Percentiles rank a stretch among this genome's conserved stretches.
phyloP scores from a whole-genome alignment of 805 yeast genomes.

The Kuraishia hungarica region DNA sequence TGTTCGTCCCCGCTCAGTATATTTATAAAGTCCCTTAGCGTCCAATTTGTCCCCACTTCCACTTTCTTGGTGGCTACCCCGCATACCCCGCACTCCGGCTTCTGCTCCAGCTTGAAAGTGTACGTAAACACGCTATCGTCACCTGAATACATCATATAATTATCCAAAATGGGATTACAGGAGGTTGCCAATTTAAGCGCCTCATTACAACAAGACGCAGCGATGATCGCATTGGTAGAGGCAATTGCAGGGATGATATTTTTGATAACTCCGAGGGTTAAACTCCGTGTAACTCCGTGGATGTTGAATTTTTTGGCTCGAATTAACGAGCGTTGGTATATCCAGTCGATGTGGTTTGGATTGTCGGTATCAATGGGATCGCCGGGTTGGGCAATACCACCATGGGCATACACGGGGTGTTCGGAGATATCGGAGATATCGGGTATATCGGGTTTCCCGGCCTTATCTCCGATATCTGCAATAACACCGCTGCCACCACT shows the following conservation, averaged over 20 bases:
- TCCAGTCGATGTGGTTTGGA: conserved; percentile 55
- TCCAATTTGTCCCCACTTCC: conserved; percentile 11
- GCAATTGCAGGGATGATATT: conserved; percentile 92
- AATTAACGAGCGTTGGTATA: conserved; percentile 41
- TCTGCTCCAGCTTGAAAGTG: conserved; percentile 29
- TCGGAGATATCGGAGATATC: no score
- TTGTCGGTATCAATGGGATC: conserved; percentile 72
- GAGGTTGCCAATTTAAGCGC: conserved; percentile 72
- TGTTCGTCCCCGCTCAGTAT: conserved; percentile 15
- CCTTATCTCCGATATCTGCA: no score
- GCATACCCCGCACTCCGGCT: conserved; percentile 32
- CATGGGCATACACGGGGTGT: no score
- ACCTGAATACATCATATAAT: conserved; percentile 85
- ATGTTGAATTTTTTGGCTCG: conserved; percentile 65
- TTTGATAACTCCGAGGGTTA: conserved; percentile 83
- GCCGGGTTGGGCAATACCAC: no score
- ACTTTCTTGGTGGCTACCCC: conserved; percentile 18
- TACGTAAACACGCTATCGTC: conserved; percentile 41
- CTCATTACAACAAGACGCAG: conserved; percentile 84
- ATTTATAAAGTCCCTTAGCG: conserved; percentile 34
- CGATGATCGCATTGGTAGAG: conserved; percentile 86
- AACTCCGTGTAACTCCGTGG: conserved; percentile 61
- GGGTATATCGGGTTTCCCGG: no score
- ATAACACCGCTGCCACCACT: no score
- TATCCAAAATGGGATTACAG: conserved; percentile 55